Evolutionary conservation across 345 rosid species (phyloP).

Genomic region (Camelina neglecta): DNA sequence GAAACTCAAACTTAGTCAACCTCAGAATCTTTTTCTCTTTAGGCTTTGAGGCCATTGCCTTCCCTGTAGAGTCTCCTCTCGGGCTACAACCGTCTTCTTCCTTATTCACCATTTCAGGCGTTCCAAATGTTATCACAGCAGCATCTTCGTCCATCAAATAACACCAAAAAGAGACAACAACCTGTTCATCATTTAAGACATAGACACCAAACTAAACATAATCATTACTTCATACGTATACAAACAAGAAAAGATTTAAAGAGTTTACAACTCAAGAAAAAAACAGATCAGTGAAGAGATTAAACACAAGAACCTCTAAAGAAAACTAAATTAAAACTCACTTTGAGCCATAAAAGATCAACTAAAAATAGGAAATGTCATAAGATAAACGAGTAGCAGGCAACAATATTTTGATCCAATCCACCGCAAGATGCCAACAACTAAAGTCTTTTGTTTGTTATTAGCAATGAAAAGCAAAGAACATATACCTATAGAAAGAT

Average conservation of each 20-base stretch:
- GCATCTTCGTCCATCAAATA: constrained; percentile 55
- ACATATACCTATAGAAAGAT: constrained; percentile 30
- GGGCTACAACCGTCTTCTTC: constrained; percentile 15
- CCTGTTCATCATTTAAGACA: constrained; percentile 27
- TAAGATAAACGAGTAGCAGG: background rate
- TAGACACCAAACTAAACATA: constrained; percentile 20
- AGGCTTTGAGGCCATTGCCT: constrained; percentile 38
- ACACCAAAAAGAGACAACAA: background rate
- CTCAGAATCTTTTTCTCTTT: constrained; percentile 43
- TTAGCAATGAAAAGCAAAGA: constrained; percentile 9
- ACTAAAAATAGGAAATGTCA: constrained; percentile 29
- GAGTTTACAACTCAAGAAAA: constrained; percentile 3
- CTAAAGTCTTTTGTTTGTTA: background rate
- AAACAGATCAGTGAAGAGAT: constrained; percentile 29
- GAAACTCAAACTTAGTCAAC: background rate
- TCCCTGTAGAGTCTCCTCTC: constrained; percentile 53
- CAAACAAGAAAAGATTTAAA: constrained; percentile 12
- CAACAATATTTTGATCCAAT: constrained; percentile 21
- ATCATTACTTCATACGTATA: constrained; percentile 12
- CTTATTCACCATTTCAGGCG: constrained; percentile 43
- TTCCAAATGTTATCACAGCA: constrained; percentile 37
- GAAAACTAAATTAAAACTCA: constrained; percentile 16
- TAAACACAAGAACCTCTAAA: constrained; percentile 8
- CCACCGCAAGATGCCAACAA: constrained; percentile 29
- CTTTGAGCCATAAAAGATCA: background rate